These are phyloP conservation scores for Colletotrichum simmondsii DNA, from an alignment of 2,329 filamentous ascomycete species.

Conservation along the genomic window DNA sequence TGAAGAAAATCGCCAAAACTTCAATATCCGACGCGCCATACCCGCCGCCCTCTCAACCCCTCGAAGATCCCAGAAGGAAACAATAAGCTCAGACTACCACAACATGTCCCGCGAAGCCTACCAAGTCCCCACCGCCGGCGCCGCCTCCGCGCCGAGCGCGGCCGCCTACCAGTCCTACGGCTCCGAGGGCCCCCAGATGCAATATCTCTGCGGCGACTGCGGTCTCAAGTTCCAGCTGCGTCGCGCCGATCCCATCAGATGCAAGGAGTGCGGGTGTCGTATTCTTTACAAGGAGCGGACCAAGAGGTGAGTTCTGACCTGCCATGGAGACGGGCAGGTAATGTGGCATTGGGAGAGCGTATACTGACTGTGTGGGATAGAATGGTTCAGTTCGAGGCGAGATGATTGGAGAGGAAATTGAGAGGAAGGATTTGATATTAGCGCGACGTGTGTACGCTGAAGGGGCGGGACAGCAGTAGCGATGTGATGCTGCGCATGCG, in stretches of 20 bases:
- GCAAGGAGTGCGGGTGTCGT: slow-evolving; percentile 92
- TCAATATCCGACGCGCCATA: slow-evolving; percentile 2
- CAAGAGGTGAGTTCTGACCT: slow-evolving; percentile 77
- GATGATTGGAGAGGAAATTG: slow-evolving; percentile 56
- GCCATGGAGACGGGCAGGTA: background rate
- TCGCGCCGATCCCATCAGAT: slow-evolving; percentile 83
- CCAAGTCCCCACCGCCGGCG: slow-evolving; percentile 72
- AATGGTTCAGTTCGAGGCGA: slow-evolving; percentile 98
- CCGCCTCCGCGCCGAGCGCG: slow-evolving; percentile 51
- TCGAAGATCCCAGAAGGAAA: too few species aligned
- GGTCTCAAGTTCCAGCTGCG: slow-evolving; percentile 80
- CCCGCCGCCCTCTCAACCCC: too few species aligned
- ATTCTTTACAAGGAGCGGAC: slow-evolving; percentile 98
- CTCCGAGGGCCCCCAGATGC: slow-evolving; percentile 67
- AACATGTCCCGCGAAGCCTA: slow-evolving; percentile 84
- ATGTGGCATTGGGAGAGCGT: too few species aligned
- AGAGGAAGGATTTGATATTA: background rate
- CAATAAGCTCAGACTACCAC: too few species aligned
- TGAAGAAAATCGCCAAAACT: slow-evolving; percentile 12
- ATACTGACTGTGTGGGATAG: slow-evolving; percentile 56
- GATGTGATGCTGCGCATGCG: background rate
- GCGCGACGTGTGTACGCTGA: background rate
- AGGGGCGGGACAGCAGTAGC: background rate
- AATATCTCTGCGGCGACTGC: slow-evolving; percentile 87
- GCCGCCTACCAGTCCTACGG: slow-evolving; percentile 56